These are phyloP conservation scores for Leptographium lundbergii DNA, from an alignment of 2,329 filamentous ascomycete genomes.

Conservation along the genomic window DNA sequence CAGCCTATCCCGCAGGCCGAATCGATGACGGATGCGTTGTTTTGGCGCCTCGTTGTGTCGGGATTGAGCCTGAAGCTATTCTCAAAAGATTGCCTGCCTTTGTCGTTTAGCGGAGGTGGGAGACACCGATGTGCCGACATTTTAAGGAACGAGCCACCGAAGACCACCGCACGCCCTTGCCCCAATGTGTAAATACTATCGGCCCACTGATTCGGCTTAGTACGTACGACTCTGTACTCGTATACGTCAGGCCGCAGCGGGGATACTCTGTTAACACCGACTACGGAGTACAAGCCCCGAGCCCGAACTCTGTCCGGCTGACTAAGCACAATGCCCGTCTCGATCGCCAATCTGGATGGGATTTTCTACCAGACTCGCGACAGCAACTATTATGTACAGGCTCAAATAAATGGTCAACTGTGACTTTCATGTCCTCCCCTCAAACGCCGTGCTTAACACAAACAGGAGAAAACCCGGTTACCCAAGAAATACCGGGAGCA, in stretches of 20 bases:
- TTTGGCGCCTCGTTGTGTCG: background rate
- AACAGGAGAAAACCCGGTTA: background rate
- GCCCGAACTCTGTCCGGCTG: background rate
- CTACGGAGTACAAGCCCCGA: background rate
- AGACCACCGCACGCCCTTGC: background rate
- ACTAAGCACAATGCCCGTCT: background rate
- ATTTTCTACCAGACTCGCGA: background rate
- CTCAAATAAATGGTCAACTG: background rate
- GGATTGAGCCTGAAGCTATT: background rate
- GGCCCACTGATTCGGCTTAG: background rate
- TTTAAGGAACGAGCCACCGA: background rate
- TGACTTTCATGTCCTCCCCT: background rate
- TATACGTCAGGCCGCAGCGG: background rate
- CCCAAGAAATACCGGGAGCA: background rate
- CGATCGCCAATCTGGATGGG: background rate
- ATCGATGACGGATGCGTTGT: background rate
- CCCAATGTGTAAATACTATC: background rate
- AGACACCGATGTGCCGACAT: slow-evolving; percentile 10
- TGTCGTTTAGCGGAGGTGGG: slow-evolving; percentile 6
- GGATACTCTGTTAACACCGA: background rate
- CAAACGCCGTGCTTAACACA: slow-evolving; percentile 6
- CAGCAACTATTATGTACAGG: background rate
- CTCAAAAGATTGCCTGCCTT: background rate
- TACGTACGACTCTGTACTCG: too few species aligned
- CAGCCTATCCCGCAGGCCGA: background rate